Evolutionary conservation across 2,329 filamentous ascomycete genomes (phyloP), one percentile per base, ranked within the genome.

Genomic region (Beauveria bassiana): DNA sequence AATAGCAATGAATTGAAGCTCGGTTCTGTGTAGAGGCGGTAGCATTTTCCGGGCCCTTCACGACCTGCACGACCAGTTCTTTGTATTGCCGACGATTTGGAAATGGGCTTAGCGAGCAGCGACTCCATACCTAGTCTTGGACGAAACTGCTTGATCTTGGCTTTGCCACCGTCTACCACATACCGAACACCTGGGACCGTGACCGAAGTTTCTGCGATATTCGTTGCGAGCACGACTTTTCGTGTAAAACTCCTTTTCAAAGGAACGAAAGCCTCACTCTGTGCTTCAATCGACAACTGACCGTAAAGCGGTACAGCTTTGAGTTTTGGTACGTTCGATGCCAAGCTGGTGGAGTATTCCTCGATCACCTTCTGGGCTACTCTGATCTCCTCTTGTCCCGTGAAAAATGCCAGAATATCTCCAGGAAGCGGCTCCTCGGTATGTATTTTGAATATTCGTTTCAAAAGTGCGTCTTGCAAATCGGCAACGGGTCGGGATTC

Each of bases 151-250:
- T 97, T 97, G 65, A 96, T 84, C 72, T 99, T 99, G 9, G 90
- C 90, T 69, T 97, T 97, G 51, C 95, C 95, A 61, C 90, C 90
- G 70, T 99, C 95, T 22, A 99, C 83, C 10, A 99, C 93, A 67
- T 89, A 95, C 5, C 91, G 86, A 7, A 99, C 92, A 2, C 95
- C 95, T 0, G 93, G 89, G 0, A 99, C 93, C 0, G 95, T 99
- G 63, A 99, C 90, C 1, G 95, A 98, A 0, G 95, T 98, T 73
- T 99, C 95, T n/a, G 95, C 95, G 68, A 99, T 98, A 70, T 99
- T 99, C 16, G 95, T 99, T 0, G 93, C 88, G 0, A 99, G 78
- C 0, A 99, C 92, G 14, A 98, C 82, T 70, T 98, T 98, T 49
- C 95, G 84, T 0, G 91, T 96, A 61, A 81, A 83, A n/a, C 81